Conservation (phyloP, 2,329 filamentous ascomycete genomes). For the Elsinoe arachidis region DNA sequence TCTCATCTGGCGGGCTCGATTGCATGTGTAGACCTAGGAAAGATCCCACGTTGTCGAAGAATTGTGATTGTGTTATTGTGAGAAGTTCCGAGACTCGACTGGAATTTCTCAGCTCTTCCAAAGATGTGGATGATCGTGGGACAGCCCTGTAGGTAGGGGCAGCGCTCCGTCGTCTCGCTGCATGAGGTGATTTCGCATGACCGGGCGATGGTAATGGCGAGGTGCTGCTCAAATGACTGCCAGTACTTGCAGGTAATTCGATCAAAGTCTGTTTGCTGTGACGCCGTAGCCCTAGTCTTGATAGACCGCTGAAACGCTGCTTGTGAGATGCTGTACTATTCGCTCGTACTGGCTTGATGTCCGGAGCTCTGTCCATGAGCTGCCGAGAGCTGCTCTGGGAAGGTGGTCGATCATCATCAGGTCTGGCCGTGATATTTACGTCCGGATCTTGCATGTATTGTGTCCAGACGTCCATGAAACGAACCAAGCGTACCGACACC, state of each 20-base stretch:
- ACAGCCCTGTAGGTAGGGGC: not conserved
- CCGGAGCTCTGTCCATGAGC: not conserved
- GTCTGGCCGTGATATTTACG: not conserved
- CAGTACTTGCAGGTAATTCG: not conserved
- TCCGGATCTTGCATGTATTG: conserved; percentile 26
- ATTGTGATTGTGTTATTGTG: conserved; percentile 71
- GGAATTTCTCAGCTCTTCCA: conserved; percentile 1
- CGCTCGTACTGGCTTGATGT: not conserved
- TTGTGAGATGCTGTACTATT: not conserved
- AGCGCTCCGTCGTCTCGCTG: not conserved
- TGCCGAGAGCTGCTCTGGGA: conserved; percentile 2
- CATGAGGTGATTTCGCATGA: not conserved
- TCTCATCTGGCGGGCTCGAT: conserved; percentile 78
- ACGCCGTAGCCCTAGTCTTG: not conserved
- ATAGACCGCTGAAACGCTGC: not conserved
- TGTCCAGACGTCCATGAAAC: conserved; percentile 79
- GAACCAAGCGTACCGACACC: conserved; percentile 82
- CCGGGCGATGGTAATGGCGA: not conserved
- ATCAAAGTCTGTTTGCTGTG: not conserved
- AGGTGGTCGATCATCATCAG: conserved; percentile 1
- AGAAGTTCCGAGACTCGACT: conserved; percentile 79
- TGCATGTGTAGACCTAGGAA: conserved; percentile 92
- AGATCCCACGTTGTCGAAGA: conserved; percentile 81
- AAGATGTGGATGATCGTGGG: not conserved
- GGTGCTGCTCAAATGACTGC: not conserved